phyloP scores from a whole-genome alignment of 2,329 filamentous ascomycete species.

The Talaromyces rugulosus region DNA sequence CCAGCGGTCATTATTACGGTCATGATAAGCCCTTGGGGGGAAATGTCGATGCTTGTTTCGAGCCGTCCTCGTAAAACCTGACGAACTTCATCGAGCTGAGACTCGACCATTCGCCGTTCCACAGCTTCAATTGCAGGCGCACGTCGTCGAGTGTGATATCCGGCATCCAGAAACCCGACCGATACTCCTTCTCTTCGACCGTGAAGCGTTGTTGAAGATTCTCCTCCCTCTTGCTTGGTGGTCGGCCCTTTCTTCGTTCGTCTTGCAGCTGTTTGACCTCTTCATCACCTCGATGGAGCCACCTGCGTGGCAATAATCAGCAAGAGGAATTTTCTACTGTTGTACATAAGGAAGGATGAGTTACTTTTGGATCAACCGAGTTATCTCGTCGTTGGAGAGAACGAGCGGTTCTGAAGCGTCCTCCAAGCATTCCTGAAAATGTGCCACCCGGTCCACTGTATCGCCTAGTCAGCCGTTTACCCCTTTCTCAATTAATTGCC shows the following conservation, averaged over 20 bases:
- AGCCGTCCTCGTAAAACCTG: conserved; percentile 64
- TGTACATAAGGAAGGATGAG: conserved; percentile 16
- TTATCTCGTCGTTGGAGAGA: conserved; percentile 34
- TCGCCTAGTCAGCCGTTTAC: conserved; percentile 8
- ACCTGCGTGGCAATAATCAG: conserved; percentile 21
- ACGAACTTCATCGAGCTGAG: conserved; percentile 73
- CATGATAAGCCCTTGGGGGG: conserved; percentile 62
- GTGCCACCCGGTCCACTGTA: conserved; percentile 62
- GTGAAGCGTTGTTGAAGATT: conserved; percentile 68
- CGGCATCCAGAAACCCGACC: conserved; percentile 75
- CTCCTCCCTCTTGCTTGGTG: conserved; percentile 72
- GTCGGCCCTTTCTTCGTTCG: conserved; percentile 71
- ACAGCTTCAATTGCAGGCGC: conserved; percentile 61
- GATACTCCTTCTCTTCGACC: conserved; percentile 72
- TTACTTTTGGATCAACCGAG: conserved; percentile 57
- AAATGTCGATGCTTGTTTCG: conserved; percentile 66
- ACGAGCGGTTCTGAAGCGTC: conserved; percentile 28
- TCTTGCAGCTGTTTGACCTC: conserved; percentile 48
- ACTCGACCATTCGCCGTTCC: conserved; percentile 81
- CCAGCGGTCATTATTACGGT: conserved; percentile 15
- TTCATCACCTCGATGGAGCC: conserved; percentile 32
- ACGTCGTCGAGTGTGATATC: conserved; percentile 68
- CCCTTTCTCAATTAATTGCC: neutral
- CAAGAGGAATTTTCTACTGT: neutral
- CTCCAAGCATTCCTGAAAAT: conserved; percentile 64